Evolutionary conservation across 208 protist species (phyloP).

Genomic region (Trypanosoma conorhini): DNA sequence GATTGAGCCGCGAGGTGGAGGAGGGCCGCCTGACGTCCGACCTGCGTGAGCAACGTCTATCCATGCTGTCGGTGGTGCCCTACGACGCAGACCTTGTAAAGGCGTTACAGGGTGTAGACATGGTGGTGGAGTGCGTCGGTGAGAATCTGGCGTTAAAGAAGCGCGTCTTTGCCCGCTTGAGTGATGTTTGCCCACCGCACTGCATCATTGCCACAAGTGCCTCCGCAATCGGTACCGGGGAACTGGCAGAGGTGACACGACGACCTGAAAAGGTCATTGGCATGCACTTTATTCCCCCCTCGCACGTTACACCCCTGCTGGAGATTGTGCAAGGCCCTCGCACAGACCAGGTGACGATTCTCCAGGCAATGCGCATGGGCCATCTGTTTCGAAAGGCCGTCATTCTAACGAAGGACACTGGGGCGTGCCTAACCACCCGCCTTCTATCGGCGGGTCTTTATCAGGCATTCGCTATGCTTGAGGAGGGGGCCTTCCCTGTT

Average conservation of each 20-base stretch:
- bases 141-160: slow-evolving; percentile 69
- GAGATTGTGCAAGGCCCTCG: slow-evolving; percentile 53
- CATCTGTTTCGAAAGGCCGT: slow-evolving; percentile 65
- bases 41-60: slow-evolving; percentile 30
- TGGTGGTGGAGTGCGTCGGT: slow-evolving; percentile 77
- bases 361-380: slow-evolving; percentile 45
- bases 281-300: slow-evolving; percentile 85
- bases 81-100: slow-evolving; percentile 34
- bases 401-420: slow-evolving; percentile 66
- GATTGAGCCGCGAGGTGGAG: slow-evolving; percentile 37
- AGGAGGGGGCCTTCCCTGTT: slow-evolving; percentile 78
- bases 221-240: slow-evolving; percentile 57
- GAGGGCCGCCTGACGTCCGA: slow-evolving; percentile 33
- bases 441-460: slow-evolving; percentile 69
- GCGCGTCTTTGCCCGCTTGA: slow-evolving; percentile 71
- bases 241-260: slow-evolving; percentile 57
- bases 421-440: slow-evolving; percentile 72
- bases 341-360: slow-evolving; percentile 58
- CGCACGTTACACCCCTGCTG: slow-evolving; percentile 80
- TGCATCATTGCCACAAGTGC: slow-evolving; percentile 77
- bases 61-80: slow-evolving; percentile 32
- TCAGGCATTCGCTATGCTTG: slow-evolving; percentile 83
- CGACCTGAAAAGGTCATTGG: slow-evolving; percentile 66
- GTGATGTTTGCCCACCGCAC: slow-evolving; percentile 57
- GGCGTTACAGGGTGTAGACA: slow-evolving; percentile 45